Evolutionary conservation across 1,139 yeast species (phyloP).

Genomic region (Maudiozyma humilis): DNA sequence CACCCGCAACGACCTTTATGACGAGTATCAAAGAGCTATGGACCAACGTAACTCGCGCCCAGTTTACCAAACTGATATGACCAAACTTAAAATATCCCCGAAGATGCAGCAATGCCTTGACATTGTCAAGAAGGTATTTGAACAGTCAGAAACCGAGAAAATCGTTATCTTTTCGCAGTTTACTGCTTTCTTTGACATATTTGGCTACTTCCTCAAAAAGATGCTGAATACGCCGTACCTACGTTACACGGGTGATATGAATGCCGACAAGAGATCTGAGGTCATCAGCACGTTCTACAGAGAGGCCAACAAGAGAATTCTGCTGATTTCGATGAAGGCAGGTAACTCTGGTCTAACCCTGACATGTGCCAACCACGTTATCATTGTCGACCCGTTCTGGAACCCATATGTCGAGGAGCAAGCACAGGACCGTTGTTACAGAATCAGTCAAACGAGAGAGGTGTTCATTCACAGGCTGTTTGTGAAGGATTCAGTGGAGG

Average conservation of each 20-base stretch:
- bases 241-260: conserved; percentile 79
- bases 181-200: conserved; percentile 64
- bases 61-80: conserved; percentile 24
- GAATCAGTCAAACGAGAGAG: conserved; percentile 77
- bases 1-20: conserved; percentile 29
- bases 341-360: conserved; percentile 90
- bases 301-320: conserved; percentile 41
- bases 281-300: conserved; percentile 59
- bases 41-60: conserved; percentile 23
- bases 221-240: conserved; percentile 43
- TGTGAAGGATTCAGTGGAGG: conserved; percentile 67
- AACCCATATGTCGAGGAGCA: conserved; percentile 94
- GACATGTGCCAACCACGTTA: conserved; percentile 88
- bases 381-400: conserved; percentile 92
- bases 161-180: conserved; percentile 79
- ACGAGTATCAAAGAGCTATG: conserved; percentile 25
- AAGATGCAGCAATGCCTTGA: conserved; percentile 46
- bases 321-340: conserved; percentile 74
- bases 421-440: conserved; percentile 90
- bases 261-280: conserved; percentile 52
- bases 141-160: conserved; percentile 46
- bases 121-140: conserved; percentile 38
- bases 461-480: conserved; percentile 69
- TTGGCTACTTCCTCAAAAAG: conserved; percentile 47
- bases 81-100: conserved; percentile 40